These are phyloP conservation scores for Kodamaea arcana DNA, from an alignment of 1,139 yeast genomes.

Conservation along the genomic window DNA sequence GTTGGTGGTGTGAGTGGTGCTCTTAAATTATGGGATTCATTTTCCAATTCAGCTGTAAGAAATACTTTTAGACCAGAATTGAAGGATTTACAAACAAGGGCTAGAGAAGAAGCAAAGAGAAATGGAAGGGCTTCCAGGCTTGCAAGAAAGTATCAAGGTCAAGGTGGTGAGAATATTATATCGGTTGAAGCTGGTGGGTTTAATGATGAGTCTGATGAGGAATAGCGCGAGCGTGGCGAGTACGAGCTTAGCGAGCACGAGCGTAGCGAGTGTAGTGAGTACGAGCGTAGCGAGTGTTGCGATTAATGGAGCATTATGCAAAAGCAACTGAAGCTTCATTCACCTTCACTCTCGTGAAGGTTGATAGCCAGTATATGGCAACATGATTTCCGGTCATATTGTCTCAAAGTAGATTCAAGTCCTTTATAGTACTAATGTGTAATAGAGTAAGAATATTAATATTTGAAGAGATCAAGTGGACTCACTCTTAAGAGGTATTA, in stretches of 20 bases:
- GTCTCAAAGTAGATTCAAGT: too few relatives aligned
- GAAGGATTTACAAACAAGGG: constrained; percentile 47
- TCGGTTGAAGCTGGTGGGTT: constrained; percentile 58
- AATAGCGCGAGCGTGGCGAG: background rate
- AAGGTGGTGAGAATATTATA: constrained; percentile 51
- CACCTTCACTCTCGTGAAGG: too few relatives aligned
- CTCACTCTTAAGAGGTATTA: too few relatives aligned
- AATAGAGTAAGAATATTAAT: too few relatives aligned
- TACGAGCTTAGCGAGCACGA: background rate
- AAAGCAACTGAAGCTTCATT: too few relatives aligned
- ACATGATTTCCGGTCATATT: too few relatives aligned
- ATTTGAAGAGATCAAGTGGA: too few relatives aligned
- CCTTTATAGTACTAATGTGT: too few relatives aligned
- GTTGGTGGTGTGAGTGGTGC: constrained; percentile 87
- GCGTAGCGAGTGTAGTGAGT: too few relatives aligned
- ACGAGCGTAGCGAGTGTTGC: too few relatives aligned
- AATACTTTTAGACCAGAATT: constrained; percentile 60
- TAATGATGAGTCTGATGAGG: constrained; percentile 49
- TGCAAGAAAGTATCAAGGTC: constrained; percentile 60
- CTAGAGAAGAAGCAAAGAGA: constrained; percentile 53
- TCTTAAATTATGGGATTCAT: constrained; percentile 89
- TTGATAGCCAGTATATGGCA: too few relatives aligned
- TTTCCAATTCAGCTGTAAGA: constrained; percentile 77
- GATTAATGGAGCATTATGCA: too few relatives aligned
- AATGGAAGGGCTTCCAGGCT: constrained; percentile 65